phyloP scores from a whole-genome alignment of 2,329 filamentous ascomycete species.

The Ceratocystis alfenasii region DNA sequence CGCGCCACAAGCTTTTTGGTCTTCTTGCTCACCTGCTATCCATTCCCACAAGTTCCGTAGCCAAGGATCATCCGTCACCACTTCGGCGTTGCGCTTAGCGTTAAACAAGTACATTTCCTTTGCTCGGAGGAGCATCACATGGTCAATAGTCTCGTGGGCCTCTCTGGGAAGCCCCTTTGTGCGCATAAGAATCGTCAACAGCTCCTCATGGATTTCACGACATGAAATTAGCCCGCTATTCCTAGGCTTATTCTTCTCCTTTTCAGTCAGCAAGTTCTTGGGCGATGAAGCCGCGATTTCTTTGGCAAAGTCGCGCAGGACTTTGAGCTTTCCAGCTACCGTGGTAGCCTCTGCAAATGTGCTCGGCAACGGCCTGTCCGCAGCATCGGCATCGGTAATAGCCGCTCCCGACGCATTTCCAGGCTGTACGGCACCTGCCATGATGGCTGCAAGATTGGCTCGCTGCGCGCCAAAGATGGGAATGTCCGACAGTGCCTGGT shows the following conservation, averaged over 20 bases:
- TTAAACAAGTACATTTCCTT: conserved; percentile 54
- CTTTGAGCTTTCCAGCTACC: conserved; percentile 39
- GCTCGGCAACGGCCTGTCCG: conserved; percentile 31
- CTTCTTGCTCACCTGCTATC: conserved; percentile 45
- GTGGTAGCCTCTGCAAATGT: conserved; percentile 34
- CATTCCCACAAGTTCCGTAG: conserved; percentile 71
- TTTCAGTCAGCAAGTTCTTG: conserved; percentile 16
- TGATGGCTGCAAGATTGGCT: conserved; percentile 33
- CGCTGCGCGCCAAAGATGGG: conserved; percentile 47
- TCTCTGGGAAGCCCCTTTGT: conserved; percentile 38
- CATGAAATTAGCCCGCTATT: conserved; percentile 34
- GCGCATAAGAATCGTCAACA: conserved; percentile 37
- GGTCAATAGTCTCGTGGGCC: conserved; percentile 43
- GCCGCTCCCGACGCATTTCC: background rate
- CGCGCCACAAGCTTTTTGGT: no score
- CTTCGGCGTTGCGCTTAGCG: conserved; percentile 49
- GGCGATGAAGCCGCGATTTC: conserved; percentile 9
- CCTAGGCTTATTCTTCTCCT: conserved; percentile 18
- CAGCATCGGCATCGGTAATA: conserved; percentile 32
- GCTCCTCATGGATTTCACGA: conserved; percentile 45
- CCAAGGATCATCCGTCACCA: conserved; percentile 62
- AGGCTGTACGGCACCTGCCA: conserved; percentile 32
- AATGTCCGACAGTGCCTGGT: conserved; percentile 41
- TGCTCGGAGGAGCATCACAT: conserved; percentile 47
- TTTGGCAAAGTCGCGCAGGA: conserved; percentile 33